Percentiles rank a stretch among this genome's conserved stretches.
phyloP scores from a whole-genome alignment of 805 yeast genomes.

The Metschnikowia peoriensis region DNA sequence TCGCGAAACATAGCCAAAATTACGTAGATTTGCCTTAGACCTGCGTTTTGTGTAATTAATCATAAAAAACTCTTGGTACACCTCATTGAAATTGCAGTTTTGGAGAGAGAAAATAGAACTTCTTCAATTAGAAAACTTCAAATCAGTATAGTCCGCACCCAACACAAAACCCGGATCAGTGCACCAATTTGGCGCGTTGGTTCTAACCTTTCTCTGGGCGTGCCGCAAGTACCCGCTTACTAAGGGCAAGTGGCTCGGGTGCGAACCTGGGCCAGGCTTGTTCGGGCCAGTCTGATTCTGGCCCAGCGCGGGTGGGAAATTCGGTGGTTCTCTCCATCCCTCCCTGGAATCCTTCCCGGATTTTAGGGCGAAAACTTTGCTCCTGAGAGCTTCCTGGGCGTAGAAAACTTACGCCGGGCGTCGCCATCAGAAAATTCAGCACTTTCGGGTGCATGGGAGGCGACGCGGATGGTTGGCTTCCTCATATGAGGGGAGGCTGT shows the following conservation, averaged over 20 bases:
- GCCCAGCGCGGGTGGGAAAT: constrained; percentile 54
- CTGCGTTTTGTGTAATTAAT: no score
- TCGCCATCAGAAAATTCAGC: constrained; percentile 52
- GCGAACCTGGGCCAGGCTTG: constrained; percentile 13
- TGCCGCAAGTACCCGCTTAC: constrained; percentile 48
- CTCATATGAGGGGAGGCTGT: constrained; percentile 37
- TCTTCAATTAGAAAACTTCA: no score
- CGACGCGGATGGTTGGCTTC: constrained; percentile 56
- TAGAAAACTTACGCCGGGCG: constrained; percentile 52
- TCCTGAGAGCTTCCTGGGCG: constrained; percentile 59
- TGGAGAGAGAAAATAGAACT: no score
- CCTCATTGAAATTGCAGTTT: no score
- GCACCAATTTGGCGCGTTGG: constrained; percentile 24
- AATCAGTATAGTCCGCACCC: not conserved
- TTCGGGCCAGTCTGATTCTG: not conserved
- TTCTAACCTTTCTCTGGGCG: constrained; percentile 39
- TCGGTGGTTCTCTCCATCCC: constrained; percentile 57
- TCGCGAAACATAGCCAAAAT: no score
- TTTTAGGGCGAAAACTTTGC: constrained; percentile 23
- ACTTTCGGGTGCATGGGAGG: constrained; percentile 47
- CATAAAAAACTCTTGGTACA: no score
- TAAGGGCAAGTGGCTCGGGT: constrained; percentile 17
- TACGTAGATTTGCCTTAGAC: no score
- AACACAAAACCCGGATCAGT: not conserved
- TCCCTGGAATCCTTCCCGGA: constrained; percentile 6